Percentiles rank a stretch among this genome's conserved stretches.
Evolutionary conservation across 805 yeast genomes (phyloP).

Genomic region (Zygotorulaspora florentina): DNA sequence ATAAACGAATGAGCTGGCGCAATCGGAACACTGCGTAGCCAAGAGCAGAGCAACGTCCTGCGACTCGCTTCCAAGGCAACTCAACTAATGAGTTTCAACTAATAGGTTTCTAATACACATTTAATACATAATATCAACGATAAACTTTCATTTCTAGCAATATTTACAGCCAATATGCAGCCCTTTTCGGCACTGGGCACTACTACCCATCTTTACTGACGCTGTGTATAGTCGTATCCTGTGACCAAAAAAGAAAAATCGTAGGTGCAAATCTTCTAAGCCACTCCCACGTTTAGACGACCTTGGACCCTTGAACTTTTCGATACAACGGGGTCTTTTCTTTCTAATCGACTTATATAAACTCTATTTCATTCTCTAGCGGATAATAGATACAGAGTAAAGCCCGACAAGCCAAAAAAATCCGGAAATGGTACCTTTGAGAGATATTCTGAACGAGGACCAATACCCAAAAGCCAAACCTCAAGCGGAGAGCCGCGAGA

Average conservation of each 20-base stretch:
- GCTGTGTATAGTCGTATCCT: no score
- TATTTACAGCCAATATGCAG: neutral
- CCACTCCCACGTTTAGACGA: no score
- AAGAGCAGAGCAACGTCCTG: neutral
- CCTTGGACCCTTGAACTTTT: no score
- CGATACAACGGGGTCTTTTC: no score
- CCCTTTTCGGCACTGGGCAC: neutral
- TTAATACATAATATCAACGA: neutral
- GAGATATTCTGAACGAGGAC: conserved; percentile 19
- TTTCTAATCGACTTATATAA: no score
- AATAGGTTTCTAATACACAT: neutral
- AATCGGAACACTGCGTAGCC: neutral
- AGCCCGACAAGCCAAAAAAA: no score
- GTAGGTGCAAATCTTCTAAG: no score
- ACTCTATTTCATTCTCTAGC: neutral
- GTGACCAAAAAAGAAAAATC: no score
- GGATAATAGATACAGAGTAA: neutral
- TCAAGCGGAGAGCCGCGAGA: neutral
- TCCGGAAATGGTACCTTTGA: conserved; percentile 15
- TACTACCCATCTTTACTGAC: no score
- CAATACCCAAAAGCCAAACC: neutral
- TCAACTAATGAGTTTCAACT: no score
- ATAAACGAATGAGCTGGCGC: conserved; percentile 29
- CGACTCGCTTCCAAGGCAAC: no score
- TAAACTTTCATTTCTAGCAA: neutral